phyloP scores from a whole-genome alignment of 768 basidiomycete genomes.

The Termitomyces bulborhizus region DNA sequence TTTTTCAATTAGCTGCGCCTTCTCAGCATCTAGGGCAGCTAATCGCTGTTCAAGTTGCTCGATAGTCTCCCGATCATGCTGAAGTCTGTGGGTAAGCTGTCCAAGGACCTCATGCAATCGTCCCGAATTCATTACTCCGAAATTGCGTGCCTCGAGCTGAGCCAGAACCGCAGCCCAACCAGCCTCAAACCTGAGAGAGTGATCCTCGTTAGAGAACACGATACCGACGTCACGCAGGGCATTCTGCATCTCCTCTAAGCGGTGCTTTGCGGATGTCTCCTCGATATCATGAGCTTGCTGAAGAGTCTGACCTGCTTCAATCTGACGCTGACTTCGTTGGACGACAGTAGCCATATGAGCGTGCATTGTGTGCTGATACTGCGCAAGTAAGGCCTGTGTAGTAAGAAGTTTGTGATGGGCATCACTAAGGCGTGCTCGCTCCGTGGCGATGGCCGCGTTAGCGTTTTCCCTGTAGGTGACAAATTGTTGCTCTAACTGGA shows the following conservation, averaged over 20 bases:
- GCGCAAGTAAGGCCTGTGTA: constrained; percentile 7
- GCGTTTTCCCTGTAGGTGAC: constrained; percentile 4
- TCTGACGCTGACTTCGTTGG: neutral
- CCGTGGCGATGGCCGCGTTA: constrained; percentile 2
- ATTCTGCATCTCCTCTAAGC: constrained; percentile 10
- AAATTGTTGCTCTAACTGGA: constrained; percentile 10
- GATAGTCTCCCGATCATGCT: constrained; percentile 13
- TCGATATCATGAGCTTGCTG: neutral
- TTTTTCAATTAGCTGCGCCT: constrained; percentile 3
- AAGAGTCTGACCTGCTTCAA: neutral
- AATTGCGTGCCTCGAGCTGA: constrained; percentile 11
- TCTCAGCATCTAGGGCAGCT: constrained; percentile 7
- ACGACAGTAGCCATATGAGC: neutral
- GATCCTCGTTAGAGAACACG: constrained; percentile 9
- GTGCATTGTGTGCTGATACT: constrained; percentile 3
- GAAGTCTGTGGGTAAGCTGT: constrained; percentile 8
- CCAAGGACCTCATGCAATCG: constrained; percentile 12
- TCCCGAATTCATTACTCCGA: constrained; percentile 9
- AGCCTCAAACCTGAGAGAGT: constrained; percentile 13
- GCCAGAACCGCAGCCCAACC: constrained; percentile 13
- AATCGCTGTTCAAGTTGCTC: constrained; percentile 7
- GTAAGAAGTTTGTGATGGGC: neutral
- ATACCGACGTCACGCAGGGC: constrained; percentile 12
- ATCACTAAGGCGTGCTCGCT: constrained; percentile 4
- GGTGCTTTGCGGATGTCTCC: constrained; percentile 4